A percentile compares a stretch with the other conserved stretches of the same genome.
phyloP scores from a whole-genome alignment of 306 rosid genomes.

The Vigna unguiculata region DNA sequence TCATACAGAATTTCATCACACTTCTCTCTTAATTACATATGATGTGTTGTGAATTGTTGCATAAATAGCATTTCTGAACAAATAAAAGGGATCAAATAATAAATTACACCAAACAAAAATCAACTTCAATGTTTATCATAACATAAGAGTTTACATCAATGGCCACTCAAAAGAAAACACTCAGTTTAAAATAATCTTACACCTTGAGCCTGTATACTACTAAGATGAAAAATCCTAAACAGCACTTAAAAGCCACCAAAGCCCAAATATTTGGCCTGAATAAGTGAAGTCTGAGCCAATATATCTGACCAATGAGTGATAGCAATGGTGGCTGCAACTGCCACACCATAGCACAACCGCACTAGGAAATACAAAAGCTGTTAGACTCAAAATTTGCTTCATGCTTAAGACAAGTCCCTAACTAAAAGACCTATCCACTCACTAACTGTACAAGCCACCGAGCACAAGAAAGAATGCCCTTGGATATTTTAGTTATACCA shows the following conservation, averaged over 20 bases:
- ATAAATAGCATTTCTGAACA: not conserved
- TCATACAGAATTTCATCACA: too few species aligned
- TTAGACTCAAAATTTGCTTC: conserved; percentile 69
- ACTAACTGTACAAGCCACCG: conserved; percentile 78
- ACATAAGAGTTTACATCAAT: conserved; percentile 46
- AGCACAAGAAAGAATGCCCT: conserved; percentile 56
- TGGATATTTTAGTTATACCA: conserved; percentile 43
- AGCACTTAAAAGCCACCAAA: conserved; percentile 52
- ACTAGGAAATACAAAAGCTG: conserved; percentile 55
- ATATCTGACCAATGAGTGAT: conserved; percentile 36
- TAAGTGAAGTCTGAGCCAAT: conserved; percentile 44
- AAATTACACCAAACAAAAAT: conserved; percentile 44
- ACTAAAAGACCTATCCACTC: conserved; percentile 78
- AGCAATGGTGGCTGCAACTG: conserved; percentile 50
- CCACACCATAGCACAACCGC: conserved; percentile 50
- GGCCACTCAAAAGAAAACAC: conserved; percentile 52
- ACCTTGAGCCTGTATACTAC: conserved; percentile 60
- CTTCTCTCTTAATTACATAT: too few species aligned
- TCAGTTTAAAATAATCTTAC: conserved; percentile 46
- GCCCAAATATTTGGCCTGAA: conserved; percentile 59
- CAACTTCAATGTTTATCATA: conserved; percentile 43
- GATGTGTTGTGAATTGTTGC: not conserved
- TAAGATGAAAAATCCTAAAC: conserved; percentile 36
- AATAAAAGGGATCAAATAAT: not conserved
- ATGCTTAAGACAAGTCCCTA: conserved; percentile 54